Evolutionary conservation across 169 alveolate genomes (phyloP), one percentile per base, ranked within the genome.

Genomic region (Plasmodium vinckei): DNA sequence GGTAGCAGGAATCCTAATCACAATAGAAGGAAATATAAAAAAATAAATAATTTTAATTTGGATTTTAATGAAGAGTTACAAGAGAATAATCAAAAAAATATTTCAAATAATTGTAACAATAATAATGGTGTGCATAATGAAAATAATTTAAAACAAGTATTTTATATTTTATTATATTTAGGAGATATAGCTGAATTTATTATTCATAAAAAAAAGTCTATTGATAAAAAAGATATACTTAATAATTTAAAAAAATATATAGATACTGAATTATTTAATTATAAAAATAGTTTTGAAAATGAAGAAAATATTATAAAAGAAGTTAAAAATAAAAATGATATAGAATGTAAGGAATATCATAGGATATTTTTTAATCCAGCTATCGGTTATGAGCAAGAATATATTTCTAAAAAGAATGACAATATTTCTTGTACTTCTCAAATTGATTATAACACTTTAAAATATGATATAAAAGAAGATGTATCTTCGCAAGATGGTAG

Each of bases 151-250:
- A 77, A 63, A 17, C 46, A 63, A 44, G 64, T 56, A 64, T 47
- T 57, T 25, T 27, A 25, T 27, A 44, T 77, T 77, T 39, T 57
- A 5, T 61, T 77, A 13, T 13, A 77, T 77, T 47, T 77, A 56
- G 71, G 65, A 7, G 88, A 75, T 15, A 27, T 77, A 1, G 67
- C 61, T 15, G 88, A 77, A 15, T 77, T 77, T 42, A 77, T 77
- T 49, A 25, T 63, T 54, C 13, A 44, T 51, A 61, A 77, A 49
- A 77, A 64, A 56, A 39, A 33, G 5, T 3, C 9, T 19, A 25
- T 64, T 12, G 68, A 77, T 15, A 77, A 53, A 6, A 63, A 68
- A 27, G 19, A 64, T 42, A 21, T 77, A 27, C 7, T n/a, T 13
- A 10, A 1, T 6, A 17, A 39, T 25, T 57, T 77, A 19, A 77